Conservation (phyloP, 176 grass and related monocot genomes). For the Canna indica region DNA sequence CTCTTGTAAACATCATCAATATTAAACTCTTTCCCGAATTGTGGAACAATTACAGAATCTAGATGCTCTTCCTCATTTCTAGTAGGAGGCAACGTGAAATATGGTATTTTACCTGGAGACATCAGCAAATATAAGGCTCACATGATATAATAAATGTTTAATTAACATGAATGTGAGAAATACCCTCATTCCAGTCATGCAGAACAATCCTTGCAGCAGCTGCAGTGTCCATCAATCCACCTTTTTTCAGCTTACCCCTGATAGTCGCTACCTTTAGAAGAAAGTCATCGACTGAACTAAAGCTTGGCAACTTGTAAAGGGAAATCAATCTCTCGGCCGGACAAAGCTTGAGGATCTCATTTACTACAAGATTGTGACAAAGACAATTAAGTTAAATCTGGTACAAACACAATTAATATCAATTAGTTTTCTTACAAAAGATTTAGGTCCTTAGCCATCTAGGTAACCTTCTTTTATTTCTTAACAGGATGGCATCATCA, state of each 20-base stretch:
- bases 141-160: conserved; percentile 6
- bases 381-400: neutral
- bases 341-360: conserved; percentile 82
- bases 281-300: conserved; percentile 80
- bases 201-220: conserved; percentile 87
- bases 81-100: conserved; percentile 70
- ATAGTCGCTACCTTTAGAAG: conserved; percentile 77
- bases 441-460: neutral
- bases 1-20: conserved; percentile 75
- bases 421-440: too few relatives aligned
- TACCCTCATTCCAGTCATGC: conserved; percentile 98
- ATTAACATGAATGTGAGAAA: neutral
- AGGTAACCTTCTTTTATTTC: neutral
- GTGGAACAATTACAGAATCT: conserved; percentile 50
- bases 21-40: conserved; percentile 70
- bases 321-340: conserved; percentile 61
- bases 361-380: conserved; percentile 43
- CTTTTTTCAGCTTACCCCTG: conserved; percentile 81
- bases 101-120: conserved; percentile 84
- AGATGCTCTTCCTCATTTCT: conserved; percentile 36
- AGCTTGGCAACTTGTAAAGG: conserved; percentile 71
- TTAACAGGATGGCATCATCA: too few relatives aligned
- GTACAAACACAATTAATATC: neutral
- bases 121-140: neutral
- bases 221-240: conserved; percentile 82